Evolutionary conservation across 116 monocot genomes (phyloP), one percentile per base, ranked within the genome.

Genomic region (Dioscorea cayenensis): DNA sequence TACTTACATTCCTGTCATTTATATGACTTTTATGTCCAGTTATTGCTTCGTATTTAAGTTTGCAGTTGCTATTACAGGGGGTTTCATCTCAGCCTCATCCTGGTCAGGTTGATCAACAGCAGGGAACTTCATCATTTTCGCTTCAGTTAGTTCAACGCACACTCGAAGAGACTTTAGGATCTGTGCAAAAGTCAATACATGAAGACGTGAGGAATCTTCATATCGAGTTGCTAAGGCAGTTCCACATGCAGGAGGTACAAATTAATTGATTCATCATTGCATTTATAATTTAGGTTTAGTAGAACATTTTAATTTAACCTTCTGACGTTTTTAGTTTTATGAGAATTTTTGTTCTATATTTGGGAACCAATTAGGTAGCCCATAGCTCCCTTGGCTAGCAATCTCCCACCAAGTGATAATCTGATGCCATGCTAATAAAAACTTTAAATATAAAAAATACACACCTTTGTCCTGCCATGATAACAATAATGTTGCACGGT

Each of bases 141-240:
- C 86, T 93, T 76, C 93, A 97, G 83, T 72, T 93, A 21, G 79
- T 93, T 43, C 97, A 97, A 73, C 86, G 90, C 63, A 97, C 86
- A n/a, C 88, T 97, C 66, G 94, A 97, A 74, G 97, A 93, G 72
- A 81, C 90, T 25, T 63, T 97, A 60, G 93, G 79, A 49, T 80
- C 97, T 69, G 73, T 90, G 38, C 93, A 90, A 55, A 80, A 79
- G 61, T 84, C 90, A 65, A 90, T 97, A 28, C 90, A 90, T 61
- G 92, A 93, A 64, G 93, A 93, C 66, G 97, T 97, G 70, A 86
- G 80, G 66, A 93, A 93, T 63, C 86, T 97, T 35, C 97, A 97
- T 71, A 89, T 97, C 59, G 97, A 97, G 58, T 76, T 97, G 63
- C 68, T 97, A 66, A 84, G 93, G 67, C 97, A 97, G 70, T 90